Evolutionary conservation across 2,329 filamentous ascomycete species (phyloP), one percentile per base, ranked within the genome.

Genomic region (Xylariales sp.): DNA sequence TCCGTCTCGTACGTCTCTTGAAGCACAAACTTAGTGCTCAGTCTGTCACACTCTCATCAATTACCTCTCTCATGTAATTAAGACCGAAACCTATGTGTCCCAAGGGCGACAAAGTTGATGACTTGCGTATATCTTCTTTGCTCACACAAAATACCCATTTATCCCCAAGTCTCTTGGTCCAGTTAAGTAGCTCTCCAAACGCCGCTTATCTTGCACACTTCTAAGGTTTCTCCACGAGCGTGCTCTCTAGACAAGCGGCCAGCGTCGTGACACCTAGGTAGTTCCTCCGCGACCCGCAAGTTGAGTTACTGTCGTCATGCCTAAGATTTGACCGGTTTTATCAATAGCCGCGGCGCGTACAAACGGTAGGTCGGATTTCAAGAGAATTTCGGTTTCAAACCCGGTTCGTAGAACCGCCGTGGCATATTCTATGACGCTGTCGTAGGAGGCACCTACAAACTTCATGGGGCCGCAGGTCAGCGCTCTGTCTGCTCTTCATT

Each of bases 341-440:
- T 68, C 68, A n/a, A 68, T 28, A 43, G 69, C 69, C 5, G 46
- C 58, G 14, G 64, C 69, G 36, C 69, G 65, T 12, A 64, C 16
- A 28, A 60, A 65, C 2, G 41, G 54, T 5, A 32, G 39, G 32
- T 12, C 16, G 32, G 12, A 10, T 36, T 61, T n/a, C 30, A 71
- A 23, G 7, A 36, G 10, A 10, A 70, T 58, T 46, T 69, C 61
- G 2, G 68, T 69, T 50, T 72, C 70, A 18, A 72, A 72, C 5
- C 65, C 68, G 1, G 54, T 41, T 6, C 70, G 57, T 5, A 60
- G 57, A 3, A 55, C 46, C 5, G 34, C 30, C 12, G 59, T 36
- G 3, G 36, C 16, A 3, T 52, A 5, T 1, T 50, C 18, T 1
- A 18, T 59, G 16, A 67, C 61, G 3, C 30, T 46, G 12, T 65